Conservation (phyloP, 495 filamentous ascomycete genomes). For the Lophiotrema nucula region DNA sequence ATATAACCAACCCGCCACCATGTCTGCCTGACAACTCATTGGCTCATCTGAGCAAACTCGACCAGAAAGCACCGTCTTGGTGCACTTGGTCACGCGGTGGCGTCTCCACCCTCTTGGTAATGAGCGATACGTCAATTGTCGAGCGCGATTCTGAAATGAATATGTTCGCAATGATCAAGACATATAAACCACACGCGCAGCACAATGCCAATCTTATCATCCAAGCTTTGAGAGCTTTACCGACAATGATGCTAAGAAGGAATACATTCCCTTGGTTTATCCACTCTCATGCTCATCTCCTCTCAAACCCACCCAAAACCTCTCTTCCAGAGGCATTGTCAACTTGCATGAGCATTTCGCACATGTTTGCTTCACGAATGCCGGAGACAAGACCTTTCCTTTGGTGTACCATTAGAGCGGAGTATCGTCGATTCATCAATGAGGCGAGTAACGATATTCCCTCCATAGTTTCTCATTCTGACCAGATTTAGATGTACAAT, state of each 20-base stretch:
- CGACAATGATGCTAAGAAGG: neutral
- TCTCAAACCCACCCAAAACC: too few species aligned
- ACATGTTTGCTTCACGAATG: neutral
- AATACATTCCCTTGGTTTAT: neutral
- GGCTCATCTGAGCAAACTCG: too few species aligned
- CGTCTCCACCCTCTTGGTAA: neutral
- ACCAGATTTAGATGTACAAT: neutral
- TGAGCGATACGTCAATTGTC: neutral
- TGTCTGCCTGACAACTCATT: too few species aligned
- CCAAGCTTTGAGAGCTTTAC: neutral
- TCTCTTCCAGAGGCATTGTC: neutral
- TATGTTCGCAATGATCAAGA: neutral
- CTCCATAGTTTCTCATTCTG: neutral
- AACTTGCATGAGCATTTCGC: neutral
- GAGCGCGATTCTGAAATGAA: neutral
- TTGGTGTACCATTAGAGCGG: neutral
- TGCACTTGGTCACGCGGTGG: too few species aligned
- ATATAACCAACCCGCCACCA: too few species aligned
- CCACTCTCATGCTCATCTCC: neutral
- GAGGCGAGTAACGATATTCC: neutral
- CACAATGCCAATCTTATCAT: neutral
- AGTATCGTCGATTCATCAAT: neutral
- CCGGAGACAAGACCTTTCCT: neutral
- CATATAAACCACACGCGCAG: neutral
- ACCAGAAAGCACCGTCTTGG: too few species aligned